Base-by-base conservation (phyloP, 192 early-diverging fungal genomes). In the Phycomyces blakesleeanus region DNA sequence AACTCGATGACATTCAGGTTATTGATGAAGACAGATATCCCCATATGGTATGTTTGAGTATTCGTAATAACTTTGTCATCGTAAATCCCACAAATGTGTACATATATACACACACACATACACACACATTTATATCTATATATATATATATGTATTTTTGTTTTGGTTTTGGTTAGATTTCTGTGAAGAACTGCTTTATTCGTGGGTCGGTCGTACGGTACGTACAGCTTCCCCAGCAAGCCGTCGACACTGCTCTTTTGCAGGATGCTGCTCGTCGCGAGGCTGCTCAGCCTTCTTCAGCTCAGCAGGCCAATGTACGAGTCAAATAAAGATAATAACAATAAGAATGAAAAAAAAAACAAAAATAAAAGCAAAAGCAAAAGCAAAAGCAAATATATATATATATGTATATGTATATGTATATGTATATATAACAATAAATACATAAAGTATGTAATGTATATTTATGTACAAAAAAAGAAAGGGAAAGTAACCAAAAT, bases 171-270 rank as follows among this genome's bases (percentile, higher is more conserved):
- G 29, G 29, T 34, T 68, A 94, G 91, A 87, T 94, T 66, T 85
- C 94, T 5, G 91, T 99, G 15, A 97, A 97, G 69, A 99, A 98
- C 82, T 98, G 95, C 73, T 99, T 98, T 74, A 97, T 99, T 67
- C 90, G 98, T 61, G 98, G 98, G 18, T 98, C 95, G 5, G 98
- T 99, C 0, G 96, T 99, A 37, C 86, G 98, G 24, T 99, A 99
- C 63, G 96, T 98, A 22, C 87, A 91, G 59, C 69, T 99, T 39
- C 94, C 94, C 1, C 77, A 91, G 5, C 79, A 83, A 27, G 87
- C 89, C 11, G 93, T 99, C 18, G 96, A 99, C 71, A 97, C 93
- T 16, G 93, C 91, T 47, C 70, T 99, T 60, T 72, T 99, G 52
- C 98, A 99, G 69, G 98, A 99, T 72, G 98, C 98, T 2, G 90